Percentiles rank a stretch among this genome's conserved stretches.
Evolutionary conservation across 768 basidiomycete genomes (phyloP).

Genomic region (Paxillus rubicundulus): DNA sequence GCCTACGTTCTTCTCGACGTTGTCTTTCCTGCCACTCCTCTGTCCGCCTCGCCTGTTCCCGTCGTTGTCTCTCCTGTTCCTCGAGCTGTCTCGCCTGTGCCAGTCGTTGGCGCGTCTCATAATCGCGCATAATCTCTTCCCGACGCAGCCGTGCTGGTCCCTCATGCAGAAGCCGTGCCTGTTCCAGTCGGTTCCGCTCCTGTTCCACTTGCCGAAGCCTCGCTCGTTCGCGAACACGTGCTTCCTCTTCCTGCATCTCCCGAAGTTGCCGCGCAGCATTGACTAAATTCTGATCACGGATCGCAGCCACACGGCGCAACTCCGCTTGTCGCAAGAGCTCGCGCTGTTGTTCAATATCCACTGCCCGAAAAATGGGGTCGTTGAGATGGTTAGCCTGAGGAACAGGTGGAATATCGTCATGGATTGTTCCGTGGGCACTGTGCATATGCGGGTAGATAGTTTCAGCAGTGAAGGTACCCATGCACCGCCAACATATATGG

Average conservation of each 20-base stretch:
- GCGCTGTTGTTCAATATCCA: constrained; percentile 22
- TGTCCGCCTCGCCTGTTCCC: not conserved
- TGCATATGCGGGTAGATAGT: constrained; percentile 41
- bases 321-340: constrained; percentile 15
- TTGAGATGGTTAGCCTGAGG: constrained; percentile 4
- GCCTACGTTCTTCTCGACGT: not conserved
- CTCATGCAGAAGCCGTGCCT: not conserved
- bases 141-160: not conserved
- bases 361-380: constrained; percentile 1
- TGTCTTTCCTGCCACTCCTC: not conserved
- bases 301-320: constrained; percentile 2
- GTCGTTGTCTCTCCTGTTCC: not conserved
- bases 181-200: not conserved
- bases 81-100: not conserved
- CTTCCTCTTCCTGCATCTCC: too few relatives aligned
- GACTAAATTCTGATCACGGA: not conserved
- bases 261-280: not conserved
- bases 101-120: not conserved
- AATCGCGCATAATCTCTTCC: not conserved
- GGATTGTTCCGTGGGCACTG: constrained; percentile 29
- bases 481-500: constrained; percentile 74
- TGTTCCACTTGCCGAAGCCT: not conserved
- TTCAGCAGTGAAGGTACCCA: constrained; percentile 35
- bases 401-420: constrained; percentile 11
- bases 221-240: not conserved